Evolutionary conservation across 2,329 filamentous ascomycete genomes (phyloP).

Genomic region (Ophiostoma angusticollis): DNA sequence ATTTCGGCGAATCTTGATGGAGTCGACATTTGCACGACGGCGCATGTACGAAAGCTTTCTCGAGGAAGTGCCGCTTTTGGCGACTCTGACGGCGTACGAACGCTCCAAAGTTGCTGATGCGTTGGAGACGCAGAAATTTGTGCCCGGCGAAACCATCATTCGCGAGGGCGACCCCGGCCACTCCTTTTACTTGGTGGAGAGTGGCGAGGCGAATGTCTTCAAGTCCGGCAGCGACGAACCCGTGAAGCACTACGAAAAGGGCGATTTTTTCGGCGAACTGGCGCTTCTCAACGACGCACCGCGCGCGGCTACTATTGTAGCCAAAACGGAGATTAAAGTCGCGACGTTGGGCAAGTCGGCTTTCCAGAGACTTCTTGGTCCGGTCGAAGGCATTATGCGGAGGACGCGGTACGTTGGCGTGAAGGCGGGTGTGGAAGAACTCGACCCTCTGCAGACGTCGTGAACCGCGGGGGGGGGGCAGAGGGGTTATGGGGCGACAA

Average conservation of each 20-base stretch:
- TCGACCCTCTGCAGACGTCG: constrained; percentile 47
- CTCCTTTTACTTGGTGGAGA: constrained; percentile 83
- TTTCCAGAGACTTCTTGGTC: constrained; percentile 84
- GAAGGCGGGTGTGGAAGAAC: constrained; percentile 49
- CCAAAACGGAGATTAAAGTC: constrained; percentile 79
- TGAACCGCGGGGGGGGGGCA: neutral
- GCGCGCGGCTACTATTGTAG: constrained; percentile 77
- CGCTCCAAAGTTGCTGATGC: constrained; percentile 96
- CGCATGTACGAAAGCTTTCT: constrained; percentile 97
- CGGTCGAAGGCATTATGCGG: constrained; percentile 89
- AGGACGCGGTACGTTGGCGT: constrained; percentile 53
- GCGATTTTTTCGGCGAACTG: constrained; percentile 94
- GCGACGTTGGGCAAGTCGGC: constrained; percentile 85
- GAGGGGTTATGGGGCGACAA: too few species aligned
- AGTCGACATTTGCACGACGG: constrained; percentile 88
- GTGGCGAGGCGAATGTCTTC: constrained; percentile 74
- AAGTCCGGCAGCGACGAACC: constrained; percentile 58
- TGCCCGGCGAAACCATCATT: constrained; percentile 72
- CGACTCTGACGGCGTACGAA: constrained; percentile 78
- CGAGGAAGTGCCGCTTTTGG: constrained; percentile 79
- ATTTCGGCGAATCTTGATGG: constrained; percentile 96
- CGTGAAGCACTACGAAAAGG: constrained; percentile 75
- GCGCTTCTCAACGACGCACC: constrained; percentile 89
- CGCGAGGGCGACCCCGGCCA: constrained; percentile 81
- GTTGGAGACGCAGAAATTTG: constrained; percentile 78